A percentile compares a stretch with the other conserved stretches of the same genome.
Evolutionary conservation across 2,329 filamentous ascomycete species (phyloP).

Genomic region (Beauveria pseudobassiana): DNA sequence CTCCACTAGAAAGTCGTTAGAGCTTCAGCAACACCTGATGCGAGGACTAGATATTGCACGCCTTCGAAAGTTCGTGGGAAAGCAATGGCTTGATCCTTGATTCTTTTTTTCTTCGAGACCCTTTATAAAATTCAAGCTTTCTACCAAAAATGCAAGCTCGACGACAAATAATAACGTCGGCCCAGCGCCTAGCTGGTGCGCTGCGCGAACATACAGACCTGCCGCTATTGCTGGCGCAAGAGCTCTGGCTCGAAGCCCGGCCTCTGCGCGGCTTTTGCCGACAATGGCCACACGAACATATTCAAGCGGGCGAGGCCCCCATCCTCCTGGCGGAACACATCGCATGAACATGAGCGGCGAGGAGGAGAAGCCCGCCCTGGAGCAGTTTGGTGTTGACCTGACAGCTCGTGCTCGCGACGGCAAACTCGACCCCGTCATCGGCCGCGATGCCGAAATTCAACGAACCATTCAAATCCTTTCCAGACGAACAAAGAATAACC

Average conservation of each 20-base stretch:
- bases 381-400: slow-evolving; percentile 86
- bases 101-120: too few species aligned
- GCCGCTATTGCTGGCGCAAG: slow-evolving; percentile 18
- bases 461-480: slow-evolving; percentile 91
- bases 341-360: slow-evolving; percentile 79
- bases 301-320: slow-evolving; percentile 67
- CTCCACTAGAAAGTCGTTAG: slow-evolving; percentile 20
- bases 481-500: slow-evolving; percentile 89
- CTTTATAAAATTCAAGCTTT: background rate
- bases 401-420: slow-evolving; percentile 78
- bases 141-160: slow-evolving; percentile 32
- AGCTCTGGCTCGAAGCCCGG: slow-evolving; percentile 8
- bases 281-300: slow-evolving; percentile 42
- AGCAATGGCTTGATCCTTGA: background rate
- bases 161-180: slow-evolving; percentile 30
- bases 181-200: slow-evolving; percentile 29
- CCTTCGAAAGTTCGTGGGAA: background rate
- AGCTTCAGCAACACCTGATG: slow-evolving; percentile 10
- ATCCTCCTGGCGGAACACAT: slow-evolving; percentile 86
- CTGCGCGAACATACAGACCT: slow-evolving; percentile 22
- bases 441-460: slow-evolving; percentile 84
- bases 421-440: slow-evolving; percentile 93
- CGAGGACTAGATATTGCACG: slow-evolving; percentile 9
- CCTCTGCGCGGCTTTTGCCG: slow-evolving; percentile 27
- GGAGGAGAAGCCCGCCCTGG: slow-evolving; percentile 76